Evolutionary conservation across 768 basidiomycete genomes (phyloP), one percentile per base, ranked within the genome.

Genomic region (Russula abietina): DNA sequence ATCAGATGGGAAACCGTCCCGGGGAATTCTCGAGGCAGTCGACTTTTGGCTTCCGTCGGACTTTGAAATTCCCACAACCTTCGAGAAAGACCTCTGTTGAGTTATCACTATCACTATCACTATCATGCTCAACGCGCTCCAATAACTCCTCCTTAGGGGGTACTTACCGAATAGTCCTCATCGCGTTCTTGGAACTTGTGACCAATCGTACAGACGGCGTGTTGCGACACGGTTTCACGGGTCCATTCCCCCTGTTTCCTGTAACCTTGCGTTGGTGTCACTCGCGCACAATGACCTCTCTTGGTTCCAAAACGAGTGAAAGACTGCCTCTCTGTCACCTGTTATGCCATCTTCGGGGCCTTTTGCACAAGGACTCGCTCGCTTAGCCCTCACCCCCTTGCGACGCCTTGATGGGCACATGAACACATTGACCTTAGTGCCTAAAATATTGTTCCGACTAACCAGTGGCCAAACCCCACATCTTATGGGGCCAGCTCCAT

Each of bases 21-120:
- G 45, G 45, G 45, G 45, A 22, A 26, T 16, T 24, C 48, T 26
- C 48, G 16, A 49, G 48, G 48, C 48, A 12, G 36, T 17, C 16
- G 45, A 9, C 6, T 33, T 14, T 51, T 43, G 59, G 50, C 59
- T 59, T 60, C 50, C 43, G 32, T 59, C 59, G 59, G 59, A 60
- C 52, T 60, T 54, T 60, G 24, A 54, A 60, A 14, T 28, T 32
- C 28, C 52, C 28, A 30, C 28, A 38, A 14, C 16, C 10, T 58
- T 58, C 57, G 48, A 58, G 57, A 58, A 59, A 32, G 16, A 7
- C 7, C 19, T 55, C 30, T n/a, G 17, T 12, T 12, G 17, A 41
- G 26, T 43, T 46, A 43, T 56, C 55, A 41, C 28, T 41, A 36
- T 36, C 33, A 36, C 33, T 36, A 39, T 39, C 38, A 39, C 38